Conservation (phyloP, 257 asterid genomes). For the Euphrasia confusa region DNA sequence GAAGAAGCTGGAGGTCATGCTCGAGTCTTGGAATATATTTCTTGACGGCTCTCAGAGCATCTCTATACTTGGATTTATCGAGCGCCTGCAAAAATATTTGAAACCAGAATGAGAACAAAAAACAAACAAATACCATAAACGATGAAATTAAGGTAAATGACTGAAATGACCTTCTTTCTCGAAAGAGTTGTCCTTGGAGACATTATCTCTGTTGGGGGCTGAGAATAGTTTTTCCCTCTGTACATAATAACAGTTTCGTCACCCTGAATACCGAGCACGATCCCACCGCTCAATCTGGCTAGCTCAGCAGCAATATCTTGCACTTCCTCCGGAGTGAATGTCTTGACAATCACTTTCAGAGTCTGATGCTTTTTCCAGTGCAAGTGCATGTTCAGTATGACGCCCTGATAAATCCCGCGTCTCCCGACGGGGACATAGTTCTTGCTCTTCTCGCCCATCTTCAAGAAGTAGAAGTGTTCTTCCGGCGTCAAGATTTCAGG, state of each 20-base stretch:
- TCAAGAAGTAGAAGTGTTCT: slow-evolving; percentile 92
- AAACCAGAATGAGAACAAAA: background rate
- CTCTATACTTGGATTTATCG: slow-evolving; percentile 88
- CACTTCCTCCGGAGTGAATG: slow-evolving; percentile 86
- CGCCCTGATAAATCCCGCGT: slow-evolving; percentile 91
- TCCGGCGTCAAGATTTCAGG: slow-evolving; percentile 98
- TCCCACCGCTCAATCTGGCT: slow-evolving; percentile 92
- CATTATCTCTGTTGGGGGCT: slow-evolving; percentile 98
- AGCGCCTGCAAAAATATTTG: slow-evolving; percentile 58
- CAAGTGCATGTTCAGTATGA: slow-evolving; percentile 95
- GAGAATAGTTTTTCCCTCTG: slow-evolving; percentile 91
- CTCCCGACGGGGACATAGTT: slow-evolving; percentile 97
- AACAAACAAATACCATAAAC: background rate
- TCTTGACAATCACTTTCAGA: slow-evolving; percentile 79
- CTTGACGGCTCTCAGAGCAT: slow-evolving; percentile 75
- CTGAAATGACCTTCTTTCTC: slow-evolving; percentile 66
- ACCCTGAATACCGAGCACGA: slow-evolving; percentile 90
- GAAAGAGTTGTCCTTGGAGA: slow-evolving; percentile 84
- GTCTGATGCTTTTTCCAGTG: slow-evolving; percentile 99
- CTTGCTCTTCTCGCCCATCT: slow-evolving; percentile 91
- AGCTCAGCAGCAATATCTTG: slow-evolving; percentile 82
- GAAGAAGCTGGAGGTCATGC: slow-evolving; percentile 76
- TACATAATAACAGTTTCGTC: slow-evolving; percentile 79
- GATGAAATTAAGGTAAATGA: slow-evolving; percentile 3
- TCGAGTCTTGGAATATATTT: slow-evolving; percentile 80